A percentile compares a stretch with the other conserved stretches of the same genome.
These are phyloP conservation scores for Aethionema arabicum DNA, from an alignment of 345 rosid species.

Conservation along the genomic window DNA sequence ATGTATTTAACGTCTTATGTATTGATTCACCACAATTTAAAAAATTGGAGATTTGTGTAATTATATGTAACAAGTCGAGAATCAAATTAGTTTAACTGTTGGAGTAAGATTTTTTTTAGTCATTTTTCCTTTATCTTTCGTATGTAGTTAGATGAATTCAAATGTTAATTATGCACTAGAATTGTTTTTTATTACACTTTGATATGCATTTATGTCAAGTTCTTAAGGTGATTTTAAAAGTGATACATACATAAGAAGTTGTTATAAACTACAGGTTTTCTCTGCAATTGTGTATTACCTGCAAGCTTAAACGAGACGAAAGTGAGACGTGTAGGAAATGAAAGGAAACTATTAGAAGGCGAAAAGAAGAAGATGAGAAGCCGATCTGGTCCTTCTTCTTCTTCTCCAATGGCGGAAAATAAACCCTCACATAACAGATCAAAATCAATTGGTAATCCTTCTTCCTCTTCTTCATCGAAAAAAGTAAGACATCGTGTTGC, in stretches of 20 bases:
- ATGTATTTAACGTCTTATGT: no score
- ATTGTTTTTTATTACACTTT: neutral
- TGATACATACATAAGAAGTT: neutral
- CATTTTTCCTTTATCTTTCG: no score
- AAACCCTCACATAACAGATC: conserved; percentile 19
- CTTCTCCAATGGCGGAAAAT: neutral
- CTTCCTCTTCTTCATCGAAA: neutral
- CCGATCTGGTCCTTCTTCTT: conserved; percentile 29
- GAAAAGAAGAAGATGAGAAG: conserved; percentile 40
- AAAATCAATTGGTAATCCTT: conserved; percentile 25
- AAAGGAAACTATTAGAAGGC: conserved; percentile 35
- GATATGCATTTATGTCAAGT: neutral
- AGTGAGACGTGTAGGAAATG: conserved; percentile 50
- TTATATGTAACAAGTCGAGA: no score
- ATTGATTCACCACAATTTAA: no score
- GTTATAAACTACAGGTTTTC: conserved; percentile 46
- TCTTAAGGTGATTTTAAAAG: neutral
- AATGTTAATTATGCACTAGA: neutral
- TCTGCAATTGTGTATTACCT: conserved; percentile 93
- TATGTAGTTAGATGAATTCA: no score
- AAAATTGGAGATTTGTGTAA: no score
- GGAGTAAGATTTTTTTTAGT: no score
- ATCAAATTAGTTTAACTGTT: no score
- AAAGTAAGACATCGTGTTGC: neutral
- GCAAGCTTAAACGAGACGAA: conserved; percentile 68